These are phyloP conservation scores for Pseudogymnoascus sp. DNA, from an alignment of 2,329 filamentous ascomycete species.

Conservation along the genomic window DNA sequence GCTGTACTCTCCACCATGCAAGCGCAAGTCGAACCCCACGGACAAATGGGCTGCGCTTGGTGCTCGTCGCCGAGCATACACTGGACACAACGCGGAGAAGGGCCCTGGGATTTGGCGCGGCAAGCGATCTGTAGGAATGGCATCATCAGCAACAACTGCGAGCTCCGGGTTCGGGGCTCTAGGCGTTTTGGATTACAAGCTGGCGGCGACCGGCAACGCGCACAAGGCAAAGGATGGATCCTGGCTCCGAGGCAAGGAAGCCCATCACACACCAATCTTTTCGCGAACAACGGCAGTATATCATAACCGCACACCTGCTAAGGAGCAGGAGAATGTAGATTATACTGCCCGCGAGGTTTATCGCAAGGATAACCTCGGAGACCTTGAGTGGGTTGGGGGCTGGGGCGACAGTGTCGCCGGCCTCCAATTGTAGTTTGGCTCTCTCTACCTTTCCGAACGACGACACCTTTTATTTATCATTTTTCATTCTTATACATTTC, in stretches of 20 bases:
- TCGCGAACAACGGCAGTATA: slow-evolving; percentile 3
- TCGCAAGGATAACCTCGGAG: slow-evolving; percentile 60
- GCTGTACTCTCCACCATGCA: slow-evolving; percentile 58
- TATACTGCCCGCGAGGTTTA: slow-evolving; percentile 38
- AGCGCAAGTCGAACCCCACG: slow-evolving; percentile 44
- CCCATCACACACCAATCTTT: slow-evolving; percentile 4
- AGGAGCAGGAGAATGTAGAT: slow-evolving; percentile 23
- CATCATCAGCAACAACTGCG: slow-evolving; percentile 36
- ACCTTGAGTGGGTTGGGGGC: slow-evolving; percentile 91
- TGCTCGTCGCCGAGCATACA: slow-evolving; percentile 66
- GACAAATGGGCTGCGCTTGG: slow-evolving; percentile 91
- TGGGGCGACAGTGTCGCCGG: slow-evolving; percentile 53
- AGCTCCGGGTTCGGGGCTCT: slow-evolving; percentile 32
- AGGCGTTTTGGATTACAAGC: slow-evolving; percentile 37
- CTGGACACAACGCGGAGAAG: slow-evolving; percentile 41
- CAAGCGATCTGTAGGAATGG: slow-evolving; percentile 22
- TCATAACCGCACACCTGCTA: slow-evolving; percentile 14
- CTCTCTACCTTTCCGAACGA: slow-evolving; percentile 23
- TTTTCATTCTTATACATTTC: slow-evolving; percentile 14
- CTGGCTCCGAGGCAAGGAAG: slow-evolving; percentile 18
- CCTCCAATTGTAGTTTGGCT: slow-evolving; percentile 55
- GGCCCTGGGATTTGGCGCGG: slow-evolving; percentile 39
- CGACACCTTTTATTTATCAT: slow-evolving; percentile 20
- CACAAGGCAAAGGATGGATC: slow-evolving; percentile 16
- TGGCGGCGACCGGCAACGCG: slow-evolving; percentile 19